Conservation (phyloP, 2,329 filamentous ascomycete genomes). For the Trichocomaceae sp. region DNA sequence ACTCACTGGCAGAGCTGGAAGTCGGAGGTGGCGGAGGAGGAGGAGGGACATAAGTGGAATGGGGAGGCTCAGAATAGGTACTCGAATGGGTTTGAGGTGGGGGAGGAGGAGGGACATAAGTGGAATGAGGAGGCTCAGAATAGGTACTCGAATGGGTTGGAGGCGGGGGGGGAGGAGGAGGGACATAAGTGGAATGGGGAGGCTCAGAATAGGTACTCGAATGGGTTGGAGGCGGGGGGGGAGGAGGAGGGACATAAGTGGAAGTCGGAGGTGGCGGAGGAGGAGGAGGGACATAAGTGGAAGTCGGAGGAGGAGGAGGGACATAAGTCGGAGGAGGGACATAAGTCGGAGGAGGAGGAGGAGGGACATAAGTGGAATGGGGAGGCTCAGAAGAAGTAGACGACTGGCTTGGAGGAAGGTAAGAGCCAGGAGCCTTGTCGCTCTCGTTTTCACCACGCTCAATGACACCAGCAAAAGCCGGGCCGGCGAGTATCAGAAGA, state of each 20-base stretch:
- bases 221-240: no score
- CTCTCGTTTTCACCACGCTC: slow-evolving; percentile 15
- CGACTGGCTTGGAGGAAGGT: neutral
- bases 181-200: neutral
- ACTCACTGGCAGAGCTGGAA: neutral
- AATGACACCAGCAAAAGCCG: slow-evolving; percentile 31
- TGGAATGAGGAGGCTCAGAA: neutral
- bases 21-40: neutral
- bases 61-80: no score
- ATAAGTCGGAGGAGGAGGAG: neutral
- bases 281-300: no score
- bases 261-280: neutral
- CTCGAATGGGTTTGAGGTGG: no score
- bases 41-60: no score
- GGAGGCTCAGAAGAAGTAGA: neutral
- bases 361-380: neutral
- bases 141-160: neutral
- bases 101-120: no score
- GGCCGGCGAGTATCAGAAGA: slow-evolving; percentile 30
- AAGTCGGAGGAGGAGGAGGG: no score
- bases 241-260: no score
- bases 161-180: no score
- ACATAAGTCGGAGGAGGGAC: no score
- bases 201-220: neutral
- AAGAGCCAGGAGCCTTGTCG: slow-evolving; percentile 4